A percentile compares a stretch with the other conserved stretches of the same genome.
phyloP scores from a whole-genome alignment of 2,329 filamentous ascomycete species.

The Epichloe sylvatica region DNA sequence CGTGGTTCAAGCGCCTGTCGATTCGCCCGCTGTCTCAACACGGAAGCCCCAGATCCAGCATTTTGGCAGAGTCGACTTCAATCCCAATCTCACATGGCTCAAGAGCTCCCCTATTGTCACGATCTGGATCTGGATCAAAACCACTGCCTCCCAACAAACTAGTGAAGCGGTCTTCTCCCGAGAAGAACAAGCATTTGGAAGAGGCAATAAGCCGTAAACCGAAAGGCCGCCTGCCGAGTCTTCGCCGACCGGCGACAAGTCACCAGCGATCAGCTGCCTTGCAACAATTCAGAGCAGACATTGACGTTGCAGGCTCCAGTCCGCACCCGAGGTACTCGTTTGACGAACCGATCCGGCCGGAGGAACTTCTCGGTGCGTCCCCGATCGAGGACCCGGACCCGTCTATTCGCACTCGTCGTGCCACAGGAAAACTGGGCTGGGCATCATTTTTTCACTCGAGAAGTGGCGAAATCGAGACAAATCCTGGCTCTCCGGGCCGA shows the following conservation, averaged over 20 bases:
- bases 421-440: conserved; percentile 23
- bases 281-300: conserved; percentile 34
- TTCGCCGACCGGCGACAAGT: conserved; percentile 64
- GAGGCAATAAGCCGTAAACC: conserved; percentile 33
- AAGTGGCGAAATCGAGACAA: conserved; percentile 15
- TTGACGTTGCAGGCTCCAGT: conserved; percentile 13
- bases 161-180: conserved; percentile 56
- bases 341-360: conserved; percentile 20
- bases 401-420: conserved; percentile 3
- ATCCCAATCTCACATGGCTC: conserved; percentile 54
- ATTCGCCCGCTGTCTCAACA: conserved; percentile 50
- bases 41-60: conserved; percentile 49
- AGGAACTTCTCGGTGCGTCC: conserved; percentile 16
- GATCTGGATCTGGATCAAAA: conserved; percentile 21
- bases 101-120: conserved; percentile 46
- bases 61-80: conserved; percentile 51
- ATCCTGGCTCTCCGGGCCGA: conserved; percentile 11
- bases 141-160: conserved; percentile 57
- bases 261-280: conserved; percentile 63
- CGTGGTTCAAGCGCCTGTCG: conserved; percentile 62
- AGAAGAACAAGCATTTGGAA: conserved; percentile 25
- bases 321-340: conserved; percentile 20
- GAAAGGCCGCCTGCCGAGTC: conserved; percentile 47
- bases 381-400: conserved; percentile 11
- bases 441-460: conserved; percentile 43